These are phyloP conservation scores for Coniochaeta prunicola DNA, from an alignment of 2,329 filamentous ascomycete species.

Conservation along the genomic window DNA sequence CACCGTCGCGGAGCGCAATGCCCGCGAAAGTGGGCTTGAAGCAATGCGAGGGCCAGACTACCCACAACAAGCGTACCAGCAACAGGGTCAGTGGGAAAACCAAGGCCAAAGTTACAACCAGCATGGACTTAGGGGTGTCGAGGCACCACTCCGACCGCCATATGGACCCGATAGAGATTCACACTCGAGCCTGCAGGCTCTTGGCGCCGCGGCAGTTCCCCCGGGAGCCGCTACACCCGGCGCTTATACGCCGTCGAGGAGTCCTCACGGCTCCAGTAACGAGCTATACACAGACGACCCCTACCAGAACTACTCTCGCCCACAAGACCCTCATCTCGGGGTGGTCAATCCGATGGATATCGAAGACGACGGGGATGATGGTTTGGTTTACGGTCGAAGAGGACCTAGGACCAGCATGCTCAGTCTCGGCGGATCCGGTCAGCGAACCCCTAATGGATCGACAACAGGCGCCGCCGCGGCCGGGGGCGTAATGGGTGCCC, in stretches of 20 bases:
- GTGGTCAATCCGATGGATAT: conserved; percentile 73
- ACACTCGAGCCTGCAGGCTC: conserved; percentile 32
- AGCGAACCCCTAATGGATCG: conserved; percentile 32
- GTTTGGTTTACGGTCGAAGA: conserved; percentile 49
- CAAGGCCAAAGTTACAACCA: conserved; percentile 10
- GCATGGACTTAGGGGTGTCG: conserved; percentile 9
- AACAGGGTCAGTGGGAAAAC: conserved; percentile 11
- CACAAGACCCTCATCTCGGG: conserved; percentile 42
- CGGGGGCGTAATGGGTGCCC: conserved; percentile 30
- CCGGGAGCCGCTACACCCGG: conserved; percentile 27
- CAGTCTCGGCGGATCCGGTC: conserved; percentile 41
- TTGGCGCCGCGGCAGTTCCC: conserved; percentile 24
- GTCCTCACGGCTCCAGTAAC: conserved; percentile 32
- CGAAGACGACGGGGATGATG: conserved; percentile 83
- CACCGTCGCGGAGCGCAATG: conserved; percentile 56
- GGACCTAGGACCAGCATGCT: conserved; percentile 51
- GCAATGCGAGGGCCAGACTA: conserved; percentile 39
- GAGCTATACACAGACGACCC: conserved; percentile 55
- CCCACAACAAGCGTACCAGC: conserved; percentile 18
- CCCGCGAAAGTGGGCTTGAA: conserved; percentile 57
- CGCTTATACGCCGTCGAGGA: conserved; percentile 34
- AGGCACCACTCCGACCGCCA: neutral
- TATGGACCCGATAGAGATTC: conserved; percentile 28
- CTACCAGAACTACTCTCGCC: conserved; percentile 52
- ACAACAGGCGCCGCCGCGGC: conserved; percentile 36